These are phyloP conservation scores for Apiotrichum montevideense DNA, from an alignment of 1,284 basidiomycete genomes.

Conservation along the genomic window DNA sequence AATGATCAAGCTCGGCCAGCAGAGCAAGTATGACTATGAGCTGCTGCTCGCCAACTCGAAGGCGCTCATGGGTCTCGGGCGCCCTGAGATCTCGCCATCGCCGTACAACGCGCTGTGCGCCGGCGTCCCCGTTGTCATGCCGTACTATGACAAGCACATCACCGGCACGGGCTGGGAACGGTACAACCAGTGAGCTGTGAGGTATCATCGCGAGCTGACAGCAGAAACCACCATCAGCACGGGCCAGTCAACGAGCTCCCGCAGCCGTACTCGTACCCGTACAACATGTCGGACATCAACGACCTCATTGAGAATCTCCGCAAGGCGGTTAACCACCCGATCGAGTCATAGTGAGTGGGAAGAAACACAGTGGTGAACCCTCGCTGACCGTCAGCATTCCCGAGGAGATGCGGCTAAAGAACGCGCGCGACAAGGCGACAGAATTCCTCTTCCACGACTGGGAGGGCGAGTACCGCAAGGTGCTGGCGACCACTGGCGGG, in stretches of 20 bases:
- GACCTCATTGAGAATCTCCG: constrained; percentile 20
- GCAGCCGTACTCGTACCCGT: constrained; percentile 40
- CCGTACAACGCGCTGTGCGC: constrained; percentile 39
- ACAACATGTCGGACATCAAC: constrained; percentile 26
- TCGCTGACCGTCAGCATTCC: constrained; percentile 19
- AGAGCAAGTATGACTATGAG: constrained; percentile 27
- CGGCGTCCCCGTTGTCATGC: constrained; percentile 42
- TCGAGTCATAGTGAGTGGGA: constrained; percentile 25
- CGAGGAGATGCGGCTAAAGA: constrained; percentile 23
- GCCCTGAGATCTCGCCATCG: constrained; percentile 35
- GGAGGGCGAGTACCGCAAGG: constrained; percentile 20
- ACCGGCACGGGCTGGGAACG: not conserved
- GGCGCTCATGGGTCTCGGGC: constrained; percentile 39
- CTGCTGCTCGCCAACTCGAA: constrained; percentile 28
- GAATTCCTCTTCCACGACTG: constrained; percentile 28
- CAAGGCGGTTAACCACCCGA: constrained; percentile 25
- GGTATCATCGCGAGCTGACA: not conserved
- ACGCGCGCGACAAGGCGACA: constrained; percentile 14
- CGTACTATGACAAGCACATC: constrained; percentile 19
- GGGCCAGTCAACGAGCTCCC: constrained; percentile 36
- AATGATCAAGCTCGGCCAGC: constrained; percentile 20
- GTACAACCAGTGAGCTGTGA: not conserved
- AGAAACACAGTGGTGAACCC: not conserved
- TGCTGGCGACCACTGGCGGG: constrained; percentile 13
- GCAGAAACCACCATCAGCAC: constrained; percentile 23